phyloP scores from a whole-genome alignment of 192 early-diverging fungal species.

The Funneliformis mosseae region DNA sequence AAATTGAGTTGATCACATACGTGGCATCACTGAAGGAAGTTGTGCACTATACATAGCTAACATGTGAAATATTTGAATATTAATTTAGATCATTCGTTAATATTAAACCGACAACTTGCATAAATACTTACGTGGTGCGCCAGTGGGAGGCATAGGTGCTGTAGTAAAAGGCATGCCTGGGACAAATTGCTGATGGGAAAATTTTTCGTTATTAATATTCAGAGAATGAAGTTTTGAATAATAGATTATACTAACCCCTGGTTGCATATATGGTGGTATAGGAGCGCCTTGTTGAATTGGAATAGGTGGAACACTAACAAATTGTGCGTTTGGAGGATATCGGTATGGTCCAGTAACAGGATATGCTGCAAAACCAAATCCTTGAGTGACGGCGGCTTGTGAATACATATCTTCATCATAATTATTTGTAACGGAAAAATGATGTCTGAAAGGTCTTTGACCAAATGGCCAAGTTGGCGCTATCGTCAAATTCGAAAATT shows the following conservation, averaged over 20 bases:
- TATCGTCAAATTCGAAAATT: conserved; percentile 24
- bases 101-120: no score
- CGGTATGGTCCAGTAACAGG: conserved; percentile 38
- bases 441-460: conserved; percentile 50
- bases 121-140: conserved; percentile 35
- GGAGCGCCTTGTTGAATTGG: conserved; percentile 48
- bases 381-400: conserved; percentile 44
- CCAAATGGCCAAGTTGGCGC: conserved; percentile 64
- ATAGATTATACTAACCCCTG: conserved; percentile 37
- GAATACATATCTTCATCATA: conserved; percentile 56
- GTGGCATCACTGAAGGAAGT: conserved; percentile 46
- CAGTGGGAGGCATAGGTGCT: conserved; percentile 39
- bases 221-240: neutral
- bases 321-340: conserved; percentile 42
- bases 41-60: conserved; percentile 49
- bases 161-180: conserved; percentile 42
- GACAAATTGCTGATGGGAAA: conserved; percentile 38
- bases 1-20: conserved; percentile 38
- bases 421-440: conserved; percentile 50
- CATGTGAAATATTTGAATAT: neutral
- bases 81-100: neutral
- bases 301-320: conserved; percentile 51
- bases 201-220: neutral
- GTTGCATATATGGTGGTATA: conserved; percentile 51
- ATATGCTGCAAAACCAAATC: conserved; percentile 40